phyloP scores from a whole-genome alignment of 1,139 yeast genomes.

The Pichia sp. region DNA sequence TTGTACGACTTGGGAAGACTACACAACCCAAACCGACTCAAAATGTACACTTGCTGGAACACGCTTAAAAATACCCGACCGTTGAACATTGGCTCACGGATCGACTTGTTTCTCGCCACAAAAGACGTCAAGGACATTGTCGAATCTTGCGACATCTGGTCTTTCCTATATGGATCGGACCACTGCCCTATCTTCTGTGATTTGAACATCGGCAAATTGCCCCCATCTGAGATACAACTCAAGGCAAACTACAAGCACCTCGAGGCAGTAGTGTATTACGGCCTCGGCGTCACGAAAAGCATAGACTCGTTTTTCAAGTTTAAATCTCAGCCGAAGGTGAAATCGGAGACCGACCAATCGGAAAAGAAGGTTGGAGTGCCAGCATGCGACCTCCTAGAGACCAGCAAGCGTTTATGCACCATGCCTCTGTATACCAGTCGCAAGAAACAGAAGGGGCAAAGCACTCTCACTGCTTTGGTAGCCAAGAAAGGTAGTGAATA shows the following conservation, averaged over 20 bases:
- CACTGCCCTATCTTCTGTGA: conserved; percentile 91
- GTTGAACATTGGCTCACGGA: conserved; percentile 80
- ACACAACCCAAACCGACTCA: conserved; percentile 51
- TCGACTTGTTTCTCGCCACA: conserved; percentile 66
- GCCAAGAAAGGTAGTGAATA: conserved; percentile 8
- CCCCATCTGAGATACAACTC: background rate
- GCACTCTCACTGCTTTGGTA: conserved; percentile 23
- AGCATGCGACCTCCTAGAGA: background rate
- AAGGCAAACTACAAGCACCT: conserved; percentile 34
- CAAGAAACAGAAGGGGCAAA: conserved; percentile 12
- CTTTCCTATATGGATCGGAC: conserved; percentile 76
- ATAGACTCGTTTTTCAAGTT: conserved; percentile 44
- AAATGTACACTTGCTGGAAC: conserved; percentile 92
- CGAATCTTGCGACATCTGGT: conserved; percentile 58
- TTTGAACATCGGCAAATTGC: conserved; percentile 32
- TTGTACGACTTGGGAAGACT: conserved; percentile 60
- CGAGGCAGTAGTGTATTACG: conserved; percentile 55
- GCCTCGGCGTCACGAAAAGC: conserved; percentile 48
- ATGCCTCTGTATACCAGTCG: conserved; percentile 24
- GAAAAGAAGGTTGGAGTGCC: background rate
- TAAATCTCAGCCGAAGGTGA: conserved; percentile 3
- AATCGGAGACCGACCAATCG: background rate
- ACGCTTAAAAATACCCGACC: conserved; percentile 74
- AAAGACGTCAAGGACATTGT: conserved; percentile 35
- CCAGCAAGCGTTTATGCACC: background rate